These are phyloP conservation scores for Pseudocercospora cruenta DNA, from an alignment of 2,329 filamentous ascomycete genomes.

Conservation along the genomic window DNA sequence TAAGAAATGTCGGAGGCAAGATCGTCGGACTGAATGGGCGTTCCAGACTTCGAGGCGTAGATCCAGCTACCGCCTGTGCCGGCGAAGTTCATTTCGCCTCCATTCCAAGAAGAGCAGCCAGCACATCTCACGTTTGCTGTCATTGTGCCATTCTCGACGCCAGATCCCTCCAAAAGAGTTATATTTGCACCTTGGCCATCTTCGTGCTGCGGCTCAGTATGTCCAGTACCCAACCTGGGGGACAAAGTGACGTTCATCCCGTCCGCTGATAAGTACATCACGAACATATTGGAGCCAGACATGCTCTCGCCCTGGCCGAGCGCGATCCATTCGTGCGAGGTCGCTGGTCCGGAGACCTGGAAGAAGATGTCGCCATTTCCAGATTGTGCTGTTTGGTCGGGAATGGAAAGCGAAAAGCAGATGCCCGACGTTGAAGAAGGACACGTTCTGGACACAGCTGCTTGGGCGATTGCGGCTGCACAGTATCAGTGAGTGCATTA, in stretches of 20 bases:
- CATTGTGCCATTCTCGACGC: slow-evolving; percentile 56
- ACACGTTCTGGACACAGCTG: slow-evolving; percentile 23
- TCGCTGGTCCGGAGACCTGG: slow-evolving; percentile 57
- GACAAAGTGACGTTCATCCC: slow-evolving; percentile 63
- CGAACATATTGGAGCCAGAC: slow-evolving; percentile 62
- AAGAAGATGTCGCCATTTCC: slow-evolving; percentile 61
- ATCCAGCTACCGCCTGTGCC: slow-evolving; percentile 53
- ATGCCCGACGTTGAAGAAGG: slow-evolving; percentile 27
- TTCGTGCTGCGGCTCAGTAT: slow-evolving; percentile 49
- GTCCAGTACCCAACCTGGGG: slow-evolving; percentile 51
- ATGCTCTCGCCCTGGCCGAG: slow-evolving; percentile 61
- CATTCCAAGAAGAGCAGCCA: slow-evolving; percentile 57
- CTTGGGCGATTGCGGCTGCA: not conserved
- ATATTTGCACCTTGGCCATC: slow-evolving; percentile 44
- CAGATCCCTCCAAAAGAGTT: slow-evolving; percentile 57
- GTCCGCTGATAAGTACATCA: slow-evolving; percentile 57
- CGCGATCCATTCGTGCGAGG: slow-evolving; percentile 57
- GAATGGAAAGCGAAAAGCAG: slow-evolving; percentile 60
- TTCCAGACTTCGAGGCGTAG: slow-evolving; percentile 52
- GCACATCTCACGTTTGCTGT: slow-evolving; percentile 60
- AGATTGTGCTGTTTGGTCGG: slow-evolving; percentile 54
- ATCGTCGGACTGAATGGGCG: slow-evolving; percentile 53
- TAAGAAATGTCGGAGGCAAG: slow-evolving; percentile 47
- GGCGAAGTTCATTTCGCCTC: slow-evolving; percentile 56
- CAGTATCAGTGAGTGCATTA: not conserved